Conservation (phyloP, 1,139 yeast genomes). For the Kodamaea suecica region DNA sequence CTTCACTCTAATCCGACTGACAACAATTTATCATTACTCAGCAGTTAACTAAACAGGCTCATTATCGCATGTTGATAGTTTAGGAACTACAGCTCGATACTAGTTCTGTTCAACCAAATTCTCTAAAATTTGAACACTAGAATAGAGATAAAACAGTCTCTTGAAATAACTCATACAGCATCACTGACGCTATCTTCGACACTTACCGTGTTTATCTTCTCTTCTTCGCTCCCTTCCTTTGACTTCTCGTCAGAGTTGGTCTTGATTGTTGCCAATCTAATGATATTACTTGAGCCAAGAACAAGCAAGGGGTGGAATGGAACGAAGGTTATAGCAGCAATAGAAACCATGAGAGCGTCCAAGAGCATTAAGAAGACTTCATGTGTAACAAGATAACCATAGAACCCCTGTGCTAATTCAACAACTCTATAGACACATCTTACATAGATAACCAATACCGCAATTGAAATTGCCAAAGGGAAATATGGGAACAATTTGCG, state of each 20-base stretch:
- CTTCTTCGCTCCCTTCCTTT: conserved; percentile 7
- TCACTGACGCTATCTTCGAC: background rate
- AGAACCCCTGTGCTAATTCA: conserved; percentile 78
- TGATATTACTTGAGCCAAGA: conserved; percentile 42
- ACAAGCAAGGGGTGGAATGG: conserved; percentile 64
- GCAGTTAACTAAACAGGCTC: too few species aligned
- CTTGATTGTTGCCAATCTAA: conserved; percentile 37
- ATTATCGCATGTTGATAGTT: too few species aligned
- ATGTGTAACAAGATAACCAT: conserved; percentile 62
- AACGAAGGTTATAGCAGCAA: conserved; percentile 44
- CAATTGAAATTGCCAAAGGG: conserved; percentile 49
- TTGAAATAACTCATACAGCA: background rate
- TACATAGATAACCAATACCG: conserved; percentile 59
- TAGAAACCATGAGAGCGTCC: conserved; percentile 69
- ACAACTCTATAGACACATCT: conserved; percentile 81
- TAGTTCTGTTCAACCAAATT: too few species aligned
- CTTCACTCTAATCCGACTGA: too few species aligned
- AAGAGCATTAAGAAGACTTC: conserved; percentile 74
- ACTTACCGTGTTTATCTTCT: background rate
- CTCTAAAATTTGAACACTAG: too few species aligned
- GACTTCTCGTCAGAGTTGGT: conserved; percentile 25
- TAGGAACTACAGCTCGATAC: too few species aligned
- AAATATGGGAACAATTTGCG: conserved; percentile 43
- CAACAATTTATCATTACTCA: too few species aligned
- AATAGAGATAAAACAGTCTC: too few species aligned